Percentiles rank a stretch among this genome's conserved stretches.
Evolutionary conservation across 768 basidiomycete species (phyloP).

Genomic region (Trametes cubensis): DNA sequence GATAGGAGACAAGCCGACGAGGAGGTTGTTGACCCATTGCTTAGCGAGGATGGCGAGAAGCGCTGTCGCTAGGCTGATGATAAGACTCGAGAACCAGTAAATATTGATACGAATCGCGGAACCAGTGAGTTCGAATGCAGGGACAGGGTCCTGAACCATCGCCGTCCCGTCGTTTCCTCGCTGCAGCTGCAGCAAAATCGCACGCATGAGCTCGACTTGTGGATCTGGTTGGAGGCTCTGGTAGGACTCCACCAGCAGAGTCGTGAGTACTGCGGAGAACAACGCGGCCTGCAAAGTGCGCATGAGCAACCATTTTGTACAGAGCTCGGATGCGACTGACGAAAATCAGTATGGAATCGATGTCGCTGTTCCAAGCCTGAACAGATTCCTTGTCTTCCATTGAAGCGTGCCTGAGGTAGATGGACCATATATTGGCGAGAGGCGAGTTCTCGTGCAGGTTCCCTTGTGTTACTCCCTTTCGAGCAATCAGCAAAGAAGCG

Average conservation of each 20-base stretch:
- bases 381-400: too few relatives aligned
- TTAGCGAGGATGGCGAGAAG: slow-evolving; percentile 50
- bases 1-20: slow-evolving; percentile 34
- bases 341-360: too few relatives aligned
- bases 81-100: slow-evolving; percentile 44
- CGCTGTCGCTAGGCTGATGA: slow-evolving; percentile 45
- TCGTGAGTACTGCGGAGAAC: slow-evolving; percentile 35
- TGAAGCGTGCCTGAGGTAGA: too few relatives aligned
- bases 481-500: too few relatives aligned
- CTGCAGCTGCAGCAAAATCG: slow-evolving; percentile 3
- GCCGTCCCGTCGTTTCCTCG: too few relatives aligned
- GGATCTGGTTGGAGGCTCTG: slow-evolving; percentile 24
- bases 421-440: too few relatives aligned
- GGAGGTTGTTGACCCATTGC: slow-evolving; percentile 47
- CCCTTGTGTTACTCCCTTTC: too few relatives aligned
- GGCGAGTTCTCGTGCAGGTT: too few relatives aligned
- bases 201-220: slow-evolving; percentile 16
- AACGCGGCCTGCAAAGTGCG: slow-evolving; percentile 32
- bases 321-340: too few relatives aligned
- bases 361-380: too few relatives aligned
- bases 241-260: slow-evolving; percentile 35
- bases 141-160: background rate
- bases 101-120: slow-evolving; percentile 43
- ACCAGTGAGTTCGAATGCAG: slow-evolving; percentile 25
- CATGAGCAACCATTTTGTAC: too few relatives aligned